These are phyloP conservation scores for Stagonosporopsis vannaccii DNA, from an alignment of 2,329 filamentous ascomycete species.

Conservation along the genomic window DNA sequence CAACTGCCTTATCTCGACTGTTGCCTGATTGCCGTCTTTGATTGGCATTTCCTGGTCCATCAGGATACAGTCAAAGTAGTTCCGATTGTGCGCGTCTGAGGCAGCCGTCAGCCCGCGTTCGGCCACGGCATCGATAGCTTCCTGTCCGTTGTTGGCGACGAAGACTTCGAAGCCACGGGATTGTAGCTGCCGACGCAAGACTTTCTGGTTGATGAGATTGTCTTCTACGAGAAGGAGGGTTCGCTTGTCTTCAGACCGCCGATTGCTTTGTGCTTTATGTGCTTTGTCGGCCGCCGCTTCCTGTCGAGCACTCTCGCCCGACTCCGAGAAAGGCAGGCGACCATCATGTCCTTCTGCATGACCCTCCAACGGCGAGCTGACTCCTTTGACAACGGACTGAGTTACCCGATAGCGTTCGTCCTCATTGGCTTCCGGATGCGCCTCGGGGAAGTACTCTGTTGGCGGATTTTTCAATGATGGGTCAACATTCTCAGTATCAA, in stretches of 20 bases:
- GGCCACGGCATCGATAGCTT: conserved; percentile 53
- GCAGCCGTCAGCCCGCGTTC: conserved; percentile 30
- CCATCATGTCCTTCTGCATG: conserved; percentile 10
- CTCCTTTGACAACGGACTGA: conserved; percentile 18
- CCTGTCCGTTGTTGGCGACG: conserved; percentile 54
- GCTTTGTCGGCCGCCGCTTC: conserved; percentile 22
- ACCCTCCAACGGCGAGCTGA: conserved; percentile 12
- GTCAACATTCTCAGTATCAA: conserved; percentile 26
- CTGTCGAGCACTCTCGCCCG: conserved; percentile 40
- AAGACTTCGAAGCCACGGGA: conserved; percentile 52
- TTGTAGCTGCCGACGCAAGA: conserved; percentile 58
- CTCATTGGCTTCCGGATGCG: conserved; percentile 31
- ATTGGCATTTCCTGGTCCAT: conserved; percentile 57
- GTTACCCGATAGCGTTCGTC: conserved; percentile 39
- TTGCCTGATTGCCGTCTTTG: conserved; percentile 53
- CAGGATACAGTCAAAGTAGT: conserved; percentile 52
- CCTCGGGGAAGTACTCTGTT: conserved; percentile 37
- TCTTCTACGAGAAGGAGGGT: conserved; percentile 57
- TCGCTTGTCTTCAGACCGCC: conserved; percentile 24
- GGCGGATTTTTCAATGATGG: conserved; percentile 42
- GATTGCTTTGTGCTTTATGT: conserved; percentile 30
- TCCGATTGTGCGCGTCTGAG: conserved; percentile 24
- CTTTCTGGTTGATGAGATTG: conserved; percentile 59
- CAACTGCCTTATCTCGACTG: conserved; percentile 48
- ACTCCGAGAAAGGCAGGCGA: conserved; percentile 19